Conservation (phyloP, 768 basidiomycete genomes). For the Lactarius quietus region DNA sequence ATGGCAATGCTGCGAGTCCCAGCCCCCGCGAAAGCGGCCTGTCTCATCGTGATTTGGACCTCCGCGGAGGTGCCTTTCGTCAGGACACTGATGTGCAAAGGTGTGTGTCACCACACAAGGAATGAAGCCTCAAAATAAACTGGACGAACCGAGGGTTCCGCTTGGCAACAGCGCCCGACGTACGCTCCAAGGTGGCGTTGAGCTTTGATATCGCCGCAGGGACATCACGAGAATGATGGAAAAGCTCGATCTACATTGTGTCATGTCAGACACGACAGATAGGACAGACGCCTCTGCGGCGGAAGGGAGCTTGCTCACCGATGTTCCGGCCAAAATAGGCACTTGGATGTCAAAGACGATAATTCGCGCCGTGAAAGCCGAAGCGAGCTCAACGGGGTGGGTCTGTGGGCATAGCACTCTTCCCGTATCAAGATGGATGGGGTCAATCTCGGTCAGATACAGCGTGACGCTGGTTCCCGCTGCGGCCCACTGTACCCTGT, state of each 20-base stretch:
- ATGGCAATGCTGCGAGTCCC: constrained; percentile 52
- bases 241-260: constrained; percentile 70
- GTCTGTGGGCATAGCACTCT: constrained; percentile 79
- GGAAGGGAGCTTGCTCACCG: constrained; percentile 47
- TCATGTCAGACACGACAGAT: neutral
- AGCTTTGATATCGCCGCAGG: constrained; percentile 86
- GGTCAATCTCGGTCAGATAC: constrained; percentile 79
- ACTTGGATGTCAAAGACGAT: constrained; percentile 91
- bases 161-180: constrained; percentile 69
- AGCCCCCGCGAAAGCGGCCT: constrained; percentile 47
- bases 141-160: constrained; percentile 69
- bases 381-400: constrained; percentile 71
- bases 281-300: neutral
- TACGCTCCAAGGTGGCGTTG: constrained; percentile 72
- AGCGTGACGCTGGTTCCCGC: constrained; percentile 90
- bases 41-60: constrained; percentile 75
- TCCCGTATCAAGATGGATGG: constrained; percentile 81
- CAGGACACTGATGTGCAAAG: constrained; percentile 55
- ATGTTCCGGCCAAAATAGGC: constrained; percentile 84
- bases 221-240: constrained; percentile 90
- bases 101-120: neutral
- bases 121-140: constrained; percentile 2
- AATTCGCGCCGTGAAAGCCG: constrained; percentile 78
- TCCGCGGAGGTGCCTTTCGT: constrained; percentile 84
- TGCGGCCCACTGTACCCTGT: constrained; percentile 77